Evolutionary conservation across 2,329 filamentous ascomycete species (phyloP), one percentile per base, ranked within the genome.

Genomic region (Tolypocladium pustulatum): DNA sequence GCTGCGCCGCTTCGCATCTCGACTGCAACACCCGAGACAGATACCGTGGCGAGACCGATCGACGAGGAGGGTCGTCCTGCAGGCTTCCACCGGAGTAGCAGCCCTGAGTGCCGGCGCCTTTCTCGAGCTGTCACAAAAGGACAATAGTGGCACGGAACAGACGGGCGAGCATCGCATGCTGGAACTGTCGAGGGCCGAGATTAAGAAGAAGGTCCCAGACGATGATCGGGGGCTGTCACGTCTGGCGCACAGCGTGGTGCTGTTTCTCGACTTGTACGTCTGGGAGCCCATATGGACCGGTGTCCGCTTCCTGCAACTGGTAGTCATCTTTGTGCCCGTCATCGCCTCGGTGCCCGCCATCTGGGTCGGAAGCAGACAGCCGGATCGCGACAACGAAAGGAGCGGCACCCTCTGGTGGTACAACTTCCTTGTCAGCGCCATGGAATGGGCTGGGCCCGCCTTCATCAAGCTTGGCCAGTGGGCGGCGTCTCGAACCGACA

Each of bases 401-500:
- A 80, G 76, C 7, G 93, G 94, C 0, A 92, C 92, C 0, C 68
- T 97, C 3, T 96, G 90, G 91, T 99, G 94, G 94, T 99, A 97
- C 75, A 78, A 79, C 4, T 94, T 96, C 67, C 74, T 99, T 43
- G 91, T 97, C 12, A 82, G 79, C 59, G 82, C 88, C 34, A 97
- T 99, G 94, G 93, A 99, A 74, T 81, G 86, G 69, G 91, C 93
- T 22, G 94, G 94, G 0, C 92, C 94, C 52, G 91, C 94, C 0
- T 99, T 99, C 69, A 99, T 99, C 76, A 99, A 99, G 86, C 84
- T 99, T 58, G 94, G 94, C 20, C 94, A 99, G 85, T 99, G 94
- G 94, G 94, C 94, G 22, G 94, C 94, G 3, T 97, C 94, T 6
- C 83, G 94, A 70, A 90, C 92, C 49, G 94, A 99, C 73, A 96